Evolutionary conservation across 108 stramenopile species (phyloP).

Genomic region (Conticribra weissflogii): DNA sequence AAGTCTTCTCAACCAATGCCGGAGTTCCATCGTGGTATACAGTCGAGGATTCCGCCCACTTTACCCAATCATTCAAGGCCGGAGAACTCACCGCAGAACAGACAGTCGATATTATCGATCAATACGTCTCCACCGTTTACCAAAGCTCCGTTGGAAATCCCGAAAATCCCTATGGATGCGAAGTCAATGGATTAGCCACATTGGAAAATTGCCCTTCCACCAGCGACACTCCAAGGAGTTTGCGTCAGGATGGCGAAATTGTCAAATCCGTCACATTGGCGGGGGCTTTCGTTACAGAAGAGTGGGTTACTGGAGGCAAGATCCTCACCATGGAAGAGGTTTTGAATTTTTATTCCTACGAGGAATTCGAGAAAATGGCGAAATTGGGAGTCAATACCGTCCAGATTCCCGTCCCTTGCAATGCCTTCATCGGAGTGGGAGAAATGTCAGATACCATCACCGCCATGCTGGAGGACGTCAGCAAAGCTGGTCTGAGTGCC

Average conservation of each 20-base stretch:
- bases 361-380: slow-evolving; percentile 70
- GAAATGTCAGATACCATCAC: slow-evolving; percentile 12
- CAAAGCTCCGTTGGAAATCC: slow-evolving; percentile 30
- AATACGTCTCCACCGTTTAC: slow-evolving; percentile 59
- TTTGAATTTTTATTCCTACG: slow-evolving; percentile 43
- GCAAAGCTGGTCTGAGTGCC: slow-evolving; percentile 44
- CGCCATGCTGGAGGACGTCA: slow-evolving; percentile 24
- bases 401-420: slow-evolving; percentile 62
- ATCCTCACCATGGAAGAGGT: slow-evolving; percentile 49
- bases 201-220: slow-evolving; percentile 33
- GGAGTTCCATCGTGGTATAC: slow-evolving; percentile 2
- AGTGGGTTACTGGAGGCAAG: slow-evolving; percentile 57
- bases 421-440: slow-evolving; percentile 36
- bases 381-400: slow-evolving; percentile 70
- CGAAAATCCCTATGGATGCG: slow-evolving; percentile 63
- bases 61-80: slow-evolving; percentile 32
- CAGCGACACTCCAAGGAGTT: slow-evolving; percentile 5
- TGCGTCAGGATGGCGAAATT: slow-evolving; percentile 25
- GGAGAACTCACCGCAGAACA: slow-evolving; percentile 62
- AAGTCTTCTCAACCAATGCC: slow-evolving; percentile 32
- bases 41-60: slow-evolving; percentile 52
- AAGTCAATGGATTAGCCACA: slow-evolving; percentile 64
- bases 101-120: slow-evolving; percentile 58
- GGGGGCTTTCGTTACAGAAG: slow-evolving; percentile 61
- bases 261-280: slow-evolving; percentile 72